Evolutionary conservation across 176 grass and related monocot species (phyloP), one percentile per base, ranked within the genome.

Genomic region (Zoysia pacifica): DNA sequence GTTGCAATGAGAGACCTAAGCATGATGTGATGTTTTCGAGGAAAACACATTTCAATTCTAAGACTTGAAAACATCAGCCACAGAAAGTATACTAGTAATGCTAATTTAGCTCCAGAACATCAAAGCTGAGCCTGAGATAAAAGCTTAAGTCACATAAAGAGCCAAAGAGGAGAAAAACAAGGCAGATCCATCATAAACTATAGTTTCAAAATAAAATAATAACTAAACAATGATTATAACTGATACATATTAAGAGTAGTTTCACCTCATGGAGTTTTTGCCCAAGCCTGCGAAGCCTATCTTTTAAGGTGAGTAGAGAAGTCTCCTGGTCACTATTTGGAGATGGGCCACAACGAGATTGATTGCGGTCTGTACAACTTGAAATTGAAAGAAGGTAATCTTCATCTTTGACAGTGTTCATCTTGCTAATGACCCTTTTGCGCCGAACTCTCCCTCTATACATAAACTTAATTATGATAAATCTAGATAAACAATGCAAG

Each of bases 181-280:
- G 76, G 48, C 48, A 67, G 62, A 78, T 54, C 5, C 5, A 6
- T 67, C 61, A 60, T 52, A 54, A 67, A 28, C 8, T 52, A 54
- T 56, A 16, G 15, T 52, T 7, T 67, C 62, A 53, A 65, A 65
- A 66, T 1, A 43, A 5, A 67, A 67, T 40, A 79, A 67, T 54
- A 67, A 52, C 19, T 28, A 67, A 78, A 78, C 2, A 48, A 43
- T 65, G 11, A 51, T 68, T 18, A 84, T 55, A 52, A 81, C 9
- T 44, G 37, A 39, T 42, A 59, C 2, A 46, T 60, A 39, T 53
- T 85, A 5, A 81, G 10, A 28, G 28, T 28, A 28, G 28, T 28
- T 72, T 87, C 48, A 94, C 91, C 91, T 94, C 88, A 13, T 88
- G 87, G 60, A 93, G 47, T 40, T 68, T 71, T 55, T 86, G 79